Base-by-base conservation (phyloP, 2,329 filamentous ascomycete species). In the Simplicillium aogashimaense region DNA sequence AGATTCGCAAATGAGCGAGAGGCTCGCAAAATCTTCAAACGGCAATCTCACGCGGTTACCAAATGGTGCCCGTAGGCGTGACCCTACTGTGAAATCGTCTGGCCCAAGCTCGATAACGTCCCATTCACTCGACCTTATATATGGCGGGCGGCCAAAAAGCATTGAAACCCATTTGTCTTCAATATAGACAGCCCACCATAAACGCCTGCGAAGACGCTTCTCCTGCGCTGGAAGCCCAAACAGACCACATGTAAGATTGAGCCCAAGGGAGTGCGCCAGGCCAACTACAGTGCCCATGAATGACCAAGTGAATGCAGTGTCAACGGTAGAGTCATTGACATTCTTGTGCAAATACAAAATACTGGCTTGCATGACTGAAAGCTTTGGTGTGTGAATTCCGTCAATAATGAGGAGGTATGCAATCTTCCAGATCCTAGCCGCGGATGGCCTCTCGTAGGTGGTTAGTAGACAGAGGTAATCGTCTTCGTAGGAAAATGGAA, bases 181-280 rank as follows among this genome's bases (percentile, higher is more conserved):
- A 13, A 54, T 45, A 36, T 61, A 64, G 5, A 63, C 46, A 6
- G 58, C 57, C 61, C 61, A 64, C 59, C 61, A 64, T 7, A 65
- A 45, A 6, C 61, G 50, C 15, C 58, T 47, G 2, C 61, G 54
- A 7, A 63, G 49, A 9, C 59, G 51, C 39, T 61, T 61, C 39
- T 64, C 60, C 52, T 56, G 58, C 2, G 50, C 46, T 2, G 60
- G 59, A 33, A 64, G 55, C 3, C 57, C 58, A 55, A 59, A 61
- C 46, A 53, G 54, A 8, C 51, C 52, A 30, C 54, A 60, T 43
- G 63, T 59, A 3, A 63, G 50, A 38, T 63, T 57, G 17, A 63
- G 48, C 1, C 59, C 59, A 2, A 63, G 49, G 10, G 53, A 54
- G 7, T 50, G 50, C 1, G 59, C 53, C 6, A 63, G 41, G 4